phyloP scores from a whole-genome alignment of 768 basidiomycete genomes.

The Hemileccinum rubropunctum region DNA sequence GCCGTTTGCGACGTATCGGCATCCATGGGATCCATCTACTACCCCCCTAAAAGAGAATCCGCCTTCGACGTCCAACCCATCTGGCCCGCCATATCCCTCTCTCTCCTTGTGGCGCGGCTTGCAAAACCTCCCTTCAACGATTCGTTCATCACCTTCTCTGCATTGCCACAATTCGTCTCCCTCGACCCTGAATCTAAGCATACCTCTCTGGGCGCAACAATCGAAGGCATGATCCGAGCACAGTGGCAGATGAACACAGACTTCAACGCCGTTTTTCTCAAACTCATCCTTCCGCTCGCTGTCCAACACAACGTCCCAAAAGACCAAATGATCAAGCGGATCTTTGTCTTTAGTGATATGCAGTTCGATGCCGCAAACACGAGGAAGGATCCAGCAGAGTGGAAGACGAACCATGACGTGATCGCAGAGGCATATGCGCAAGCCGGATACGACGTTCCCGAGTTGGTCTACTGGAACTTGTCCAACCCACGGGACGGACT shows the following conservation, averaged over 20 bases:
- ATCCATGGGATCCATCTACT: slow-evolving; percentile 52
- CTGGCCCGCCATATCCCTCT: slow-evolving; percentile 60
- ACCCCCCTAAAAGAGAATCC: not conserved
- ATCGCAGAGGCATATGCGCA: slow-evolving; percentile 53
- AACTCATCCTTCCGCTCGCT: slow-evolving; percentile 62
- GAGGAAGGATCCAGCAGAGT: slow-evolving; percentile 16
- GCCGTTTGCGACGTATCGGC: slow-evolving; percentile 76
- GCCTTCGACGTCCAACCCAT: slow-evolving; percentile 42
- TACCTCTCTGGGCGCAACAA: slow-evolving; percentile 35
- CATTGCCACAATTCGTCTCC: slow-evolving; percentile 44
- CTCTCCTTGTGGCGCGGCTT: slow-evolving; percentile 59
- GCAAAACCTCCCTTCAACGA: slow-evolving; percentile 63
- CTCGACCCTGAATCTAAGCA: slow-evolving; percentile 39
- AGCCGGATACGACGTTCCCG: slow-evolving; percentile 69
- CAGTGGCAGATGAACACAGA: slow-evolving; percentile 62
- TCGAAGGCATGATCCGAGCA: slow-evolving; percentile 34
- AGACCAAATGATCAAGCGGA: too few species aligned
- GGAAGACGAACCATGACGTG: slow-evolving; percentile 63
- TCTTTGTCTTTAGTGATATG: too few species aligned
- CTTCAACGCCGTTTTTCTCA: slow-evolving; percentile 56
- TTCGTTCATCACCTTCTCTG: slow-evolving; percentile 69
- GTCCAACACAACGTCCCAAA: slow-evolving; percentile 51
- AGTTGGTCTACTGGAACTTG: slow-evolving; percentile 75
- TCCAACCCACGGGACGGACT: slow-evolving; percentile 16
- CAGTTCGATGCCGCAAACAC: too few species aligned